Evolutionary conservation across 106 monocot genomes (phyloP).

Genomic region (Hemerocallis citrina): DNA sequence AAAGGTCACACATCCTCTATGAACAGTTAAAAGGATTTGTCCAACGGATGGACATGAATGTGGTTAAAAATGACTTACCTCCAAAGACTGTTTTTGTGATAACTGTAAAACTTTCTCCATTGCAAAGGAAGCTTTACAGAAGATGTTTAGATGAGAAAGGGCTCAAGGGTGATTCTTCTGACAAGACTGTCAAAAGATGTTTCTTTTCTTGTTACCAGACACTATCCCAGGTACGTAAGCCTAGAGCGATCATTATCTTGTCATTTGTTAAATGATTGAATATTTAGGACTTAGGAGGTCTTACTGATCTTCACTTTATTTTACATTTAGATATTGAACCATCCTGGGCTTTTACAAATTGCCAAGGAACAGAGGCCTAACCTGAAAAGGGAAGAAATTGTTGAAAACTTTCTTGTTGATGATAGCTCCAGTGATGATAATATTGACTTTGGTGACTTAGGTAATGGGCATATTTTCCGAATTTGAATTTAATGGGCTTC

Average conservation of each 20-base stretch:
- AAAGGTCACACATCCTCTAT: conserved; percentile 91
- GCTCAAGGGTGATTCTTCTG: conserved; percentile 58
- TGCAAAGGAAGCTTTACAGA: conserved; percentile 84
- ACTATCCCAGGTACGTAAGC: conserved; percentile 79
- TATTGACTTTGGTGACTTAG: conserved; percentile 31
- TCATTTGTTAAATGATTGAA: background rate
- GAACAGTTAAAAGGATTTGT: conserved; percentile 96
- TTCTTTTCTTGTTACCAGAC: conserved; percentile 89
- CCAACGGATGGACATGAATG: conserved; percentile 94
- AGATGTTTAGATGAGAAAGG: conserved; percentile 84
- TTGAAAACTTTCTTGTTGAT: conserved; percentile 83
- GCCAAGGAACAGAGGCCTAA: conserved; percentile 63
- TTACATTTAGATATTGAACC: conserved; percentile 76
- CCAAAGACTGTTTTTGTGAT: conserved; percentile 94
- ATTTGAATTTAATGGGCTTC: background rate
- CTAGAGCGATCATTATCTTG: no score
- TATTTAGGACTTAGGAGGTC: background rate
- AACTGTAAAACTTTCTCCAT: conserved; percentile 84
- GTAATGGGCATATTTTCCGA: conserved; percentile 45
- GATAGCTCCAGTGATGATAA: conserved; percentile 88
- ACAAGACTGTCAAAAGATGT: conserved; percentile 36
- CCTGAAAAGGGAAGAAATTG: conserved; percentile 50
- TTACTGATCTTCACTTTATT: background rate
- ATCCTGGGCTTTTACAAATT: conserved; percentile 94
- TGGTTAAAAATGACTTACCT: conserved; percentile 93